Base-by-base conservation (phyloP, 2,329 filamentous ascomycete genomes). In the Penicillium corylophilum region DNA sequence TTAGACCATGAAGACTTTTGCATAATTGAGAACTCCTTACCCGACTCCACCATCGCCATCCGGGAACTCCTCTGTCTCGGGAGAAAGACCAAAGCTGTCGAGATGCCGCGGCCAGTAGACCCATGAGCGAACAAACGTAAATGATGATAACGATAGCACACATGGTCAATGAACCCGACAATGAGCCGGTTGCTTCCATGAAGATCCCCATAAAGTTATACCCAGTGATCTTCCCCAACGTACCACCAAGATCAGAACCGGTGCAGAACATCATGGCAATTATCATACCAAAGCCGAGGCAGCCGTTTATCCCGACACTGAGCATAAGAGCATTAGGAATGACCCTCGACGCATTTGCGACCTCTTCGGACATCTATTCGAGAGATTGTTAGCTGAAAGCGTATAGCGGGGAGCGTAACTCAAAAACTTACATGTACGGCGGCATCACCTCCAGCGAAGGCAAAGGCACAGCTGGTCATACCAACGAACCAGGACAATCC, bases 401-500 rank as follows among this genome's bases (percentile, higher is more conserved):
- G 9, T 31, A 31, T 15, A 2, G 29, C 12, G 13, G 29, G 13
- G 9, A 13, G 29, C 9, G 9, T 31, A 13, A 31, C 2, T 31
- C 29, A 15, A 31, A 15, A 31, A 60, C 67, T 42, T 57, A 74
- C 71, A 58, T 74, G 72, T n/a, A 71, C 68, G 6, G 68, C 69
- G 12, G 65, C 66, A 53, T 74, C 71, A 22, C 60, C 64, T 23
- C 70, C 70, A 10, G 67, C 57, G 47, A 73, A 71, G 4, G 67
- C 67, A 57, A 71, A 72, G 5, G 68, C 65, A 24, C 64, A 63
- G 7, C 62, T 64, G 28, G 65, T 63, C 49, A 71, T 62, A 22
- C 70, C 70, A n/a, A 72, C 65, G 29, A 70, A 65, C 41, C 65
- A 70, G 2, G 77, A 75, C 20, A 81, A 60, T 2, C 55, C 64